Conservation (phyloP, 352 stramenopile genomes). For the Thalassiosira pacifica region DNA sequence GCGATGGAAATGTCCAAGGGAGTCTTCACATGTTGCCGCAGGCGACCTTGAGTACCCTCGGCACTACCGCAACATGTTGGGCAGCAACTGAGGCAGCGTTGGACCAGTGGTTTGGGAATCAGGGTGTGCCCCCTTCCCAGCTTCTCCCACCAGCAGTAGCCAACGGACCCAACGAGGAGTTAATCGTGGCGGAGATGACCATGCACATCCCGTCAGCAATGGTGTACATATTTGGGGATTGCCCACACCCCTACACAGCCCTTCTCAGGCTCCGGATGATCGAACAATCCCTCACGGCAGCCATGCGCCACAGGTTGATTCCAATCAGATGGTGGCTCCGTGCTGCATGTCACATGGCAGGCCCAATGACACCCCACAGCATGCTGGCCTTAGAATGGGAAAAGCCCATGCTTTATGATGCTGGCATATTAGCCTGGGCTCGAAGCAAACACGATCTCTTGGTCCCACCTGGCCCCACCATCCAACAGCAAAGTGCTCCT, state of each 20-base stretch:
- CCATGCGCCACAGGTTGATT: background rate
- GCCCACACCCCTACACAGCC: slow-evolving; percentile 4
- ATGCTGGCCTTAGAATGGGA: background rate
- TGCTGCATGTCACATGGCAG: background rate
- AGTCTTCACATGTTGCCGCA: background rate
- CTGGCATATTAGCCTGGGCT: too few relatives aligned
- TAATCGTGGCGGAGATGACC: background rate
- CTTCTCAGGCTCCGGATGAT: background rate
- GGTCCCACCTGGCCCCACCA: background rate
- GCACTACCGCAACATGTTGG: background rate
- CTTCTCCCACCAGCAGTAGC: background rate
- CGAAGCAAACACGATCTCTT: background rate
- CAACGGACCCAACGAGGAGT: background rate
- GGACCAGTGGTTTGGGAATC: background rate
- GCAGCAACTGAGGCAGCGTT: background rate
- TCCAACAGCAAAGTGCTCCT: too few relatives aligned
- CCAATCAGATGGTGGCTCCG: background rate
- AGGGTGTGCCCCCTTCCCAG: background rate
- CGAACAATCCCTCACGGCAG: background rate
- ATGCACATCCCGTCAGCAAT: background rate
- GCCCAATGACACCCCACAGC: background rate
- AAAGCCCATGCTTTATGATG: background rate
- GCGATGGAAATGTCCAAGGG: background rate
- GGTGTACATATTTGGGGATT: slow-evolving; percentile 12
- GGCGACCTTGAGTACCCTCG: background rate